A percentile compares a stretch with the other conserved stretches of the same genome.
Conservation (phyloP, 176 grass and related monocot species). For the Oryza brachyantha region DNA sequence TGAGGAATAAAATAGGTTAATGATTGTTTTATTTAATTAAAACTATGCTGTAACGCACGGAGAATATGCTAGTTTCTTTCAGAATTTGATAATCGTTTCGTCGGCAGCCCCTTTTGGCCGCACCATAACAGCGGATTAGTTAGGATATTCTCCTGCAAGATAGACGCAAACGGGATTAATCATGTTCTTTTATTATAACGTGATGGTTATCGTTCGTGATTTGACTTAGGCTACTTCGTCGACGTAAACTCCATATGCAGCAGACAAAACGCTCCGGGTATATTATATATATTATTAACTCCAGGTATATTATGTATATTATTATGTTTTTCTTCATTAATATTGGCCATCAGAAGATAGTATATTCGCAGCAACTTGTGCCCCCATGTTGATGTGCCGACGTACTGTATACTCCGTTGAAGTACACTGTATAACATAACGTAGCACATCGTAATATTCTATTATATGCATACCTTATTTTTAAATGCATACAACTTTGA, state of each 20-base stretch:
- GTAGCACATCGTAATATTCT: neutral
- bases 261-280: neutral
- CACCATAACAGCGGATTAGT: neutral
- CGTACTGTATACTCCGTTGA: neutral
- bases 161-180: neutral
- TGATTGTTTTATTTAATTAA: too few relatives aligned
- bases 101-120: neutral
- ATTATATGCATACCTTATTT: too few relatives aligned
- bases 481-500: too few relatives aligned
- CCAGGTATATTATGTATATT: too few relatives aligned
- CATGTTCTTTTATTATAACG: neutral
- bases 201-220: too few relatives aligned
- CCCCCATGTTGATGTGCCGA: neutral
- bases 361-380: constrained; percentile 9
- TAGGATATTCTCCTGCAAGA: constrained; percentile 20
- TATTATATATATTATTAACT: too few relatives aligned
- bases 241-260: neutral
- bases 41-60: too few relatives aligned
- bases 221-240: neutral
- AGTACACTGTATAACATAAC: neutral
- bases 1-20: too few relatives aligned
- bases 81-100: neutral
- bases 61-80: too few relatives aligned
- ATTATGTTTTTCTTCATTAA: neutral
- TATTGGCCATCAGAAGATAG: neutral